phyloP scores from a whole-genome alignment of 768 basidiomycete species.

The Naganishia vaughanmartiniae region DNA sequence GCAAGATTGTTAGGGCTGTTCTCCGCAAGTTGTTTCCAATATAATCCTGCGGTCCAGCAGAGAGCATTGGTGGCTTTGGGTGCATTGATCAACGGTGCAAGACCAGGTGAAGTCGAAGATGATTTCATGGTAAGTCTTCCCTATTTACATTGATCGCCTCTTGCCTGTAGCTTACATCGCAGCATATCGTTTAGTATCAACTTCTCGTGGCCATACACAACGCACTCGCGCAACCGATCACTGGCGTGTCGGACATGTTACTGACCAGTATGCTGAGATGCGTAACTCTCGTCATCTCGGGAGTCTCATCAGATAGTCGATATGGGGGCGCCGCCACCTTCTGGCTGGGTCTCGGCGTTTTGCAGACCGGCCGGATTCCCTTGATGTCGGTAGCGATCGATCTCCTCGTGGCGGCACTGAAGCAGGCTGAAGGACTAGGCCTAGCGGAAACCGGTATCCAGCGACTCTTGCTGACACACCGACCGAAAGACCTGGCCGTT shows the following conservation, averaged over 20 bases:
- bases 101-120: constrained; percentile 26
- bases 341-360: constrained; percentile 24
- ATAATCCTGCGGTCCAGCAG: constrained; percentile 29
- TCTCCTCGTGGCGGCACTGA: constrained; percentile 13
- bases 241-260: constrained; percentile 12
- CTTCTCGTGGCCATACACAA: constrained; percentile 28
- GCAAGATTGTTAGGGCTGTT: constrained; percentile 21
- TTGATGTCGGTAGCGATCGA: constrained; percentile 13
- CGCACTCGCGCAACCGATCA: constrained; percentile 18
- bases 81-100: constrained; percentile 3
- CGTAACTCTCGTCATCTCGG: constrained; percentile 17
- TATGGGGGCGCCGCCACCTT: constrained; percentile 19
- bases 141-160: not conserved
- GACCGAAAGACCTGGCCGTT: constrained; percentile 14
- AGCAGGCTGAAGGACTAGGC: constrained; percentile 10
- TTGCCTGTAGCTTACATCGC: not conserved
- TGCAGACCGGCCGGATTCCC: constrained; percentile 24
- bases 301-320: constrained; percentile 24
- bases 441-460: constrained; percentile 11
- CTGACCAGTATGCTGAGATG: constrained; percentile 25
- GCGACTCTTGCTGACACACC: not conserved
- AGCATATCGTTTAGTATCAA: constrained; percentile 8
- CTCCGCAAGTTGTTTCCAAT: constrained; percentile 27
- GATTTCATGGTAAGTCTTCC: constrained; percentile 21
- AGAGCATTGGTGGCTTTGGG: constrained; percentile 27